Conservation (phyloP, 768 basidiomycete genomes). For the Leucosporidium yakuticum region DNA sequence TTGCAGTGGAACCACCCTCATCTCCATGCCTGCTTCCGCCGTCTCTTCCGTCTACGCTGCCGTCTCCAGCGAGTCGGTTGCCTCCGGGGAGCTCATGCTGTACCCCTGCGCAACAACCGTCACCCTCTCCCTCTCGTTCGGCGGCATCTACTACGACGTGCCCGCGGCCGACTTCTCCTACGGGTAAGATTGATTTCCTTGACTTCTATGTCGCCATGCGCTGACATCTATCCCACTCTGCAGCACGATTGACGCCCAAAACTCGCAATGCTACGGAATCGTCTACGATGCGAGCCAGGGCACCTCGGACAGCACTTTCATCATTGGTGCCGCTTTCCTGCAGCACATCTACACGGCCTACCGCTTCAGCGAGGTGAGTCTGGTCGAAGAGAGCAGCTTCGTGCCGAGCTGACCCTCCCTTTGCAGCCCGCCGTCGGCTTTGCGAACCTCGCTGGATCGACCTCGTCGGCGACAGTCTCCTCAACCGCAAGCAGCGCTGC, state of each 20-base stretch:
- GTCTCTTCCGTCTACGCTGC: neutral
- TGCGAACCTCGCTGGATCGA: too few relatives aligned
- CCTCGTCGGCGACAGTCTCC: too few relatives aligned
- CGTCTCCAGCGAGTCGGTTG: neutral
- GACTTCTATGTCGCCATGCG: too few relatives aligned
- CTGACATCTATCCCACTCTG: too few relatives aligned
- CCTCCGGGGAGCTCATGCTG: neutral
- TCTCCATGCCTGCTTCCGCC: neutral
- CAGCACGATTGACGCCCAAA: too few relatives aligned
- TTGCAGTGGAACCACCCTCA: neutral
- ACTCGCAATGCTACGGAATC: slow-evolving; percentile 1
- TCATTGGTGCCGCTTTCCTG: neutral
- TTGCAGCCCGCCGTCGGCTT: too few relatives aligned
- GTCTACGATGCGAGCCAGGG: slow-evolving; percentile 1
- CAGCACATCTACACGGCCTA: neutral
- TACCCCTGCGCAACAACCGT: neutral
- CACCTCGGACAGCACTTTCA: neutral
- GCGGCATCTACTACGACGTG: neutral
- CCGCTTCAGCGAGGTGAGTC: too few relatives aligned
- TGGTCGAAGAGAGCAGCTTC: too few relatives aligned
- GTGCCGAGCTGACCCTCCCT: too few relatives aligned
- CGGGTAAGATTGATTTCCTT: neutral
- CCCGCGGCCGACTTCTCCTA: neutral
- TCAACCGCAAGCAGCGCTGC: too few relatives aligned
- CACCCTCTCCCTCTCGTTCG: neutral